phyloP scores from a whole-genome alignment of 306 rosid genomes.

The Chamaecrista fasciculata region DNA sequence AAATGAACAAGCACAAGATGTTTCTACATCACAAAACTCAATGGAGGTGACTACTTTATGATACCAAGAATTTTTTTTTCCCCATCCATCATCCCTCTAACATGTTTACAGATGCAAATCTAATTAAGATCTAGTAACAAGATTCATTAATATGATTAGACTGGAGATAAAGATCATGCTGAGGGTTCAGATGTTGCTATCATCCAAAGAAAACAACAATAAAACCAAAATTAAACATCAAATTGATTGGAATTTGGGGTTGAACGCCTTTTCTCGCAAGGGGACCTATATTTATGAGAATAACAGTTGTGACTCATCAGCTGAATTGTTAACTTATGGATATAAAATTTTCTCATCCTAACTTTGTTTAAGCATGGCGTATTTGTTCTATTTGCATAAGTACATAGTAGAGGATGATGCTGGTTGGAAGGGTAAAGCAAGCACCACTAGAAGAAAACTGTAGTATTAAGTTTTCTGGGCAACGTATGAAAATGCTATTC shows the following conservation, averaged over 20 bases:
- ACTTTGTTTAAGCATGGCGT: constrained; percentile 13
- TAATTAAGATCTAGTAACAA: constrained; percentile 5
- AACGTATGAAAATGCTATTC: constrained; percentile 18
- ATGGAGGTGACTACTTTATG: constrained; percentile 58
- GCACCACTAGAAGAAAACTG: constrained; percentile 25
- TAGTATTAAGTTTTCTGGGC: constrained; percentile 11
- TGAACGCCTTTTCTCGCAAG: neutral
- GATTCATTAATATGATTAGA: neutral
- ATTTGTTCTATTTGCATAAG: constrained; percentile 1
- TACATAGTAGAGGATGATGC: constrained; percentile 17
- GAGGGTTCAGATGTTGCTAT: constrained; percentile 9
- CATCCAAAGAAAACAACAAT: constrained; percentile 6
- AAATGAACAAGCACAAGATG: constrained; percentile 56
- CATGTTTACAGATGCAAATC: constrained; percentile 13
- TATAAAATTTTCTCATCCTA: constrained; percentile 12
- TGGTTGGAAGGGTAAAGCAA: constrained; percentile 2
- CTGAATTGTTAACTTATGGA: neutral
- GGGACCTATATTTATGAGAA: constrained; percentile 10
- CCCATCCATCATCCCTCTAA: neutral
- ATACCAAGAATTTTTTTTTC: constrained; percentile 18
- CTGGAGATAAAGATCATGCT: constrained; percentile 3
- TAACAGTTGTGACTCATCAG: neutral
- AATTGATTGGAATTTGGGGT: neutral
- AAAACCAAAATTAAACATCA: constrained; percentile 10
- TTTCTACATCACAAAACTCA: constrained; percentile 51